These are phyloP conservation scores for Solanum piurae DNA, from an alignment of 257 asterid species.

Conservation along the genomic window DNA sequence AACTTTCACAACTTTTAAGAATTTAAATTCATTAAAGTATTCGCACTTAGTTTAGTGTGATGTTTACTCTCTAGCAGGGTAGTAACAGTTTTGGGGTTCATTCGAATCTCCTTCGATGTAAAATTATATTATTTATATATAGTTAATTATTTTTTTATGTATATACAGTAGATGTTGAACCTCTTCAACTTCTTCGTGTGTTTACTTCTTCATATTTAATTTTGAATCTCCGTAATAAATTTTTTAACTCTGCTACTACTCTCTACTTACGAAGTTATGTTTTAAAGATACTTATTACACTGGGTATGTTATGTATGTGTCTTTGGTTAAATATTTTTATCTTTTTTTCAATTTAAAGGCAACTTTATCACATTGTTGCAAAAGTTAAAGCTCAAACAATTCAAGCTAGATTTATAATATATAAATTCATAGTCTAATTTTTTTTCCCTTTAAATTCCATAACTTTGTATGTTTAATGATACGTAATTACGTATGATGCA, in stretches of 20 bases:
- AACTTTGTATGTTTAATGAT: not conserved
- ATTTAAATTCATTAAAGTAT: not conserved
- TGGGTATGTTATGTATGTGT: not conserved
- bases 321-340: not conserved
- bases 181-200: no score
- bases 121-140: no score
- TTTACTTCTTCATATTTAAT: no score
- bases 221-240: no score
- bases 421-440: not conserved
- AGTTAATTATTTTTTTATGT: no score
- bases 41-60: not conserved
- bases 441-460: not conserved
- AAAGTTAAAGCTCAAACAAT: not conserved
- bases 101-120: accelerated
- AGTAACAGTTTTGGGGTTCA: no score
- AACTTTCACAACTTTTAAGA: not conserved
- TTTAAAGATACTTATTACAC: not conserved
- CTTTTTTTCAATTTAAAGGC: not conserved
- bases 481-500: not conserved
- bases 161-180: no score
- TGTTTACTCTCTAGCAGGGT: not conserved
- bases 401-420: not conserved
- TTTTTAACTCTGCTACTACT: no score
- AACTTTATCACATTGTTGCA: not conserved
- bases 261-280: not conserved